Evolutionary conservation across 139 green algal genomes (phyloP), one percentile per base, ranked within the genome.

Genomic region (Tetraselmis chui): DNA sequence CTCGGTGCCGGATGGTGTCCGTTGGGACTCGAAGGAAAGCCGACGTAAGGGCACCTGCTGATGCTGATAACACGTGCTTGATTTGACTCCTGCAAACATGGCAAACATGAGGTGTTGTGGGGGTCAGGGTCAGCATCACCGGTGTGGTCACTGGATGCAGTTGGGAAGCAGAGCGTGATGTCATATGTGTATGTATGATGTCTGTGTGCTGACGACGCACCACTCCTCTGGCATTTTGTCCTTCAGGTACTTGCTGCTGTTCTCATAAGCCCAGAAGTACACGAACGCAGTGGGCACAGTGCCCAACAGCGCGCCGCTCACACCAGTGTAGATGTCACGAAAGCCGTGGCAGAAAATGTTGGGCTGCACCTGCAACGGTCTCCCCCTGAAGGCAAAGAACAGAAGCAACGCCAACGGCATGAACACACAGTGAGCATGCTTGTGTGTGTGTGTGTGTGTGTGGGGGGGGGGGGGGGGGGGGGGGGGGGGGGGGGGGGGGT

Each of bases 1-100:
- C 91, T 5, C 91, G 82, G 87, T 96, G 93, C 81, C 92, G 92
- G 30, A 95, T 59, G 18, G 92, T 93, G 84, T 96, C 93, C 1
- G 86, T 89, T 0, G 93, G 93, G 31, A 96, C 93, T 0, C 90
- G 84, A 25, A 94, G 45, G 2, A 91, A 58, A 0, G 85, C 87
- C 1, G 88, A 91, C 25, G 86, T 32, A 0, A 91, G 29, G 23
- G 91, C 89, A 23, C 86, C 90, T 1, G 80, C 76, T 0, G 82
- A 85, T 0, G 85, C 86, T 18, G 85, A 87, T 1, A 85, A 75
- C 26, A 93, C 59, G 29, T 91, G 87, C 25, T 24, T 80, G 76
- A 24, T 22, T 80, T 80, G 27, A 29, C 32, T 24, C 76, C 76
- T 80, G 76, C 25, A 31, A 77, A 77, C 26, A 77, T 31, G 11